A percentile compares a stretch with the other conserved stretches of the same genome.
These are phyloP conservation scores for Thalassiosira ordinaria DNA, from an alignment of 352 stramenopile species.

Conservation along the genomic window DNA sequence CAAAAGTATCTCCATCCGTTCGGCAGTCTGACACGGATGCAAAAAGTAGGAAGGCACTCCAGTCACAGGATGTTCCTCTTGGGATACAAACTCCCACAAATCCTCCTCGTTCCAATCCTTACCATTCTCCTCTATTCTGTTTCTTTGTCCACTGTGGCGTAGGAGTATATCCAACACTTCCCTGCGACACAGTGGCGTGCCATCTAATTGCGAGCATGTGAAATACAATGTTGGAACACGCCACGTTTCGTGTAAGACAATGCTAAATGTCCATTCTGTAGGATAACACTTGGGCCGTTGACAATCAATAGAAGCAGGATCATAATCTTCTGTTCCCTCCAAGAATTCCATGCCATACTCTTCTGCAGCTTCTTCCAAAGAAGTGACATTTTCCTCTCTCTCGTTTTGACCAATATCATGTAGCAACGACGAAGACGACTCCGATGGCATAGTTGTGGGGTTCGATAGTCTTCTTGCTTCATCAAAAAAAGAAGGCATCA, in stretches of 20 bases:
- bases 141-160: not conserved
- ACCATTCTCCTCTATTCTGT: not conserved
- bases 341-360: not conserved
- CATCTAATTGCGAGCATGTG: constrained; percentile 43
- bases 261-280: constrained; percentile 69
- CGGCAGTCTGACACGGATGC: constrained; percentile 75
- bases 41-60: constrained; percentile 73
- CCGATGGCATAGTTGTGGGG: not conserved
- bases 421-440: not conserved
- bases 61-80: constrained; percentile 78
- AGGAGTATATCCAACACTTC: constrained; percentile 47
- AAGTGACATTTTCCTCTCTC: not conserved
- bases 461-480: constrained; percentile 7
- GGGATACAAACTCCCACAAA: constrained; percentile 80
- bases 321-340: not conserved
- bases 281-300: not conserved
- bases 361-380: no score
- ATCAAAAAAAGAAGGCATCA: constrained; percentile 1
- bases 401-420: not conserved
- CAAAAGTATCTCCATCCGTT: constrained; percentile 58
- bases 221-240: constrained; percentile 78
- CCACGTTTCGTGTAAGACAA: constrained; percentile 71
- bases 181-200: constrained; percentile 32
- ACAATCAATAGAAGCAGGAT: constrained; percentile 1
- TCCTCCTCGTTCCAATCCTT: constrained; percentile 41